Evolutionary conservation across 179 eudicot species (phyloP), one percentile per base, ranked within the genome.

Genomic region (Heliamphora pulchella): DNA sequence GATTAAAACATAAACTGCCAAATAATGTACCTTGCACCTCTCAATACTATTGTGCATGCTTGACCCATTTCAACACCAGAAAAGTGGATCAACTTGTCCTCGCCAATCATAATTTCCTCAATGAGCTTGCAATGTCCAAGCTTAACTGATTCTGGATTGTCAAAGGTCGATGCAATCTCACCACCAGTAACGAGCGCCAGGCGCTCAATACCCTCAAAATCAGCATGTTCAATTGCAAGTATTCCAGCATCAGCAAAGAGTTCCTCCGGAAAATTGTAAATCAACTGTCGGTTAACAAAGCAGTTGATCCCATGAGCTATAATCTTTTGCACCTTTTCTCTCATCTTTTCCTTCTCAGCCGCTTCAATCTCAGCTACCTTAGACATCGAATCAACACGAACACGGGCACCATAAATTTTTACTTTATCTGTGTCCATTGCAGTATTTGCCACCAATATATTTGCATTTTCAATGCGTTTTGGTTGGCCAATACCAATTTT

Each of bases 401-500:
- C 99, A 57, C 98, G 93, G 48, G 99, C 99, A 66, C 99, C 99
- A 79, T 96, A 96, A 50, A 96, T 96, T 82, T 96, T 96, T 66
- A 96, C 99, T 88, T 94, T 96, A 85, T 96, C 99, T 15, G 98
- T 96, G 82, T 96, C 99, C 99, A 96, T 96, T 31, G 98, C 98
- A 22, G 99, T 96, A 87, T 96, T 96, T 59, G 99, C 96, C 55
- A 96, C 98, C 88, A 96, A 88, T 78, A 96, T 94, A 48, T 94
- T 94, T 22, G 99, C 99, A 86, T 96, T 96, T 80, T 96, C 99
- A 47, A 96, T 96, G 75, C 97, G 96, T 73, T 96, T 96, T 17
- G 99, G 99, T 65, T 96, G 99, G 69, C 99, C 99, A 78, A 96
- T 86, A 59, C 99, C 99, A 78, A 96, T 96, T 85, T 96, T 94